Conservation (phyloP, 148 eudicot genomes). For the Nyssa sinensis region DNA sequence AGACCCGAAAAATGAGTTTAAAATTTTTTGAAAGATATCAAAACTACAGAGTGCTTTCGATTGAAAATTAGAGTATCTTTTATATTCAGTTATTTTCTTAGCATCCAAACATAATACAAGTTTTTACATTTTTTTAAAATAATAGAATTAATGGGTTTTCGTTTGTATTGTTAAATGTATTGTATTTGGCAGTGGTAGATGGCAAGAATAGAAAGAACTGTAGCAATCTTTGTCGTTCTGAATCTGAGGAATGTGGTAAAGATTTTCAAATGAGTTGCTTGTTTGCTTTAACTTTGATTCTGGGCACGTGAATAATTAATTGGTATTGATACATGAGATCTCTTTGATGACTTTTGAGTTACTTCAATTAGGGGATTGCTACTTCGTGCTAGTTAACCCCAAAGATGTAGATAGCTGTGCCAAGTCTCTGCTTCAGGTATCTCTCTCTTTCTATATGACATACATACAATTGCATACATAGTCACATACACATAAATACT, state of each 20-base stretch:
- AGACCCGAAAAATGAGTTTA: background rate
- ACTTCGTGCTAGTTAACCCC: slow-evolving; percentile 63
- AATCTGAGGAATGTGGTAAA: slow-evolving; percentile 27
- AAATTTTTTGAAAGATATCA: too few species aligned
- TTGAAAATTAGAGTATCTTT: too few species aligned
- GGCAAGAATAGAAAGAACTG: slow-evolving; percentile 10
- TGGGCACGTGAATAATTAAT: background rate
- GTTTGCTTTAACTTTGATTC: background rate
- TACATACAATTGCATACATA: too few species aligned
- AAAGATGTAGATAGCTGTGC: slow-evolving; percentile 57
- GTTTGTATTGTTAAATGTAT: background rate
- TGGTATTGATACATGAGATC: background rate
- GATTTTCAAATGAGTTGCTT: background rate
- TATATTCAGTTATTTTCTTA: background rate
- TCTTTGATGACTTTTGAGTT: background rate
- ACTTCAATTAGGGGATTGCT: slow-evolving; percentile 32
- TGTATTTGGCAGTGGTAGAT: slow-evolving; percentile 38
- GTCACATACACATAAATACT: too few species aligned
- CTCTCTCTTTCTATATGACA: background rate
- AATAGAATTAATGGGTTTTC: background rate
- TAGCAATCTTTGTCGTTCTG: slow-evolving; percentile 12
- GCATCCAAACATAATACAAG: background rate
- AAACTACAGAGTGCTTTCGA: background rate
- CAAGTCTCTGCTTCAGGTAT: slow-evolving; percentile 66
- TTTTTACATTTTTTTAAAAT: background rate